phyloP scores from a whole-genome alignment of 768 basidiomycete species.

The Pisolithus sp. region DNA sequence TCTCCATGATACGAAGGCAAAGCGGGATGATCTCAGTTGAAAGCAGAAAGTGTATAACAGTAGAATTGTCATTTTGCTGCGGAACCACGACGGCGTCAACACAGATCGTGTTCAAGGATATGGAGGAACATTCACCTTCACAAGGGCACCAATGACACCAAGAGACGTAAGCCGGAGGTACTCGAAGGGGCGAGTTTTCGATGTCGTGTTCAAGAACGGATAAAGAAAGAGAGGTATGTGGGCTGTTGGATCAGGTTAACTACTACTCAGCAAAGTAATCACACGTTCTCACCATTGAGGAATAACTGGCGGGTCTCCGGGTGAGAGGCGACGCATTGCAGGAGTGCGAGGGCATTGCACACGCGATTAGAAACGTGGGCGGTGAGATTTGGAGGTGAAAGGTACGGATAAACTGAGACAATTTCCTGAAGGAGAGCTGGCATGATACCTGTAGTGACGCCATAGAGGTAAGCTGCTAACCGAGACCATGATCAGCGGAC shows the following conservation, averaged over 20 bases:
- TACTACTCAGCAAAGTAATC: not conserved
- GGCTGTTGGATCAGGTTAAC: conserved; percentile 41
- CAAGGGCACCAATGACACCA: conserved; percentile 98
- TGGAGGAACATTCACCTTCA: conserved; percentile 59
- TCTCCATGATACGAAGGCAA: conserved; percentile 99
- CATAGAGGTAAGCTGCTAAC: not conserved
- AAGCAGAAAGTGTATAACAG: conserved; percentile 97
- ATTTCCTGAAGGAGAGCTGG: conserved; percentile 96
- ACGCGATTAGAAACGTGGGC: conserved; percentile 98
- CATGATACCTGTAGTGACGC: conserved; percentile 75
- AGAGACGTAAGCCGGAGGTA: conserved; percentile 97
- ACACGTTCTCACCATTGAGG: conserved; percentile 65
- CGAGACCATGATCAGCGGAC: not conserved
- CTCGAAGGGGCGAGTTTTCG: conserved; percentile 99
- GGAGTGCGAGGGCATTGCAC: conserved; percentile 94
- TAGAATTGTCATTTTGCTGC: conserved; percentile 98
- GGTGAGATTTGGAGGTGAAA: conserved; percentile 92
- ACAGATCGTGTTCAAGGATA: not conserved
- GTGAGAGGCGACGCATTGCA: conserved; percentile 98
- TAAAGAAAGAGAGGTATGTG: conserved; percentile 95
- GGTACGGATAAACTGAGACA: conserved; percentile 93
- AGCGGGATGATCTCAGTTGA: conserved; percentile 99
- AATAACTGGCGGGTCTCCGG: conserved; percentile 94
- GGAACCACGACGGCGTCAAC: conserved; percentile 7
- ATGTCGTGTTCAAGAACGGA: conserved; percentile 97